Evolutionary conservation across 108 stramenopile genomes (phyloP).

Genomic region (Cyclotella choctawhatcheeana): DNA sequence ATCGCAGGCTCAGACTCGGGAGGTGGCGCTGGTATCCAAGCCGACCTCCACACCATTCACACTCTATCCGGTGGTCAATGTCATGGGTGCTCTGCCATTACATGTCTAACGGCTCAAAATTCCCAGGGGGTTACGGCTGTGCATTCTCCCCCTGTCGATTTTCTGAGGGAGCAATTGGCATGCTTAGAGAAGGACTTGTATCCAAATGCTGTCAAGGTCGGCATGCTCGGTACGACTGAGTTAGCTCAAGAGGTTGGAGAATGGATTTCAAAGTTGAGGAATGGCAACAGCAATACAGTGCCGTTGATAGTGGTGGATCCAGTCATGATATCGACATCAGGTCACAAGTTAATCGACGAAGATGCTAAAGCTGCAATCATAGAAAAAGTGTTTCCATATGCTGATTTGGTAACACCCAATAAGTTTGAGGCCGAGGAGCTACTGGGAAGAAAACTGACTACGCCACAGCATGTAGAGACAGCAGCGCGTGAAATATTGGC

Average conservation of each 20-base stretch:
- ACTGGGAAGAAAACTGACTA: constrained; percentile 58
- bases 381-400: constrained; percentile 77
- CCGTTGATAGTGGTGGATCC: constrained; percentile 93
- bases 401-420: constrained; percentile 90
- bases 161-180: constrained; percentile 66
- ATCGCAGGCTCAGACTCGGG: constrained; percentile 96
- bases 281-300: constrained; percentile 41
- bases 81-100: constrained; percentile 93
- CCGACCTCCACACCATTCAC: constrained; percentile 91
- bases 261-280: constrained; percentile 58
- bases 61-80: constrained; percentile 62
- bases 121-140: constrained; percentile 76
- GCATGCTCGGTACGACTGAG: constrained; percentile 86
- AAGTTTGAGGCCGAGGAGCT: constrained; percentile 92
- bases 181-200: constrained; percentile 77
- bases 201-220: constrained; percentile 87
- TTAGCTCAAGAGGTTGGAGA: constrained; percentile 72
- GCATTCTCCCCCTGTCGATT: constrained; percentile 62
- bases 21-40: constrained; percentile 96
- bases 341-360: constrained; percentile 82
- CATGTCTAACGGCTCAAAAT: constrained; percentile 90
- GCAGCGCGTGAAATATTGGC: constrained; percentile 78
- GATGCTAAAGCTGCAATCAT: constrained; percentile 76
- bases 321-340: constrained; percentile 92
- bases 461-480: constrained; percentile 75